Base-by-base conservation (phyloP, 2,329 filamentous ascomycete genomes). In the Sclerotinia glacialis region DNA sequence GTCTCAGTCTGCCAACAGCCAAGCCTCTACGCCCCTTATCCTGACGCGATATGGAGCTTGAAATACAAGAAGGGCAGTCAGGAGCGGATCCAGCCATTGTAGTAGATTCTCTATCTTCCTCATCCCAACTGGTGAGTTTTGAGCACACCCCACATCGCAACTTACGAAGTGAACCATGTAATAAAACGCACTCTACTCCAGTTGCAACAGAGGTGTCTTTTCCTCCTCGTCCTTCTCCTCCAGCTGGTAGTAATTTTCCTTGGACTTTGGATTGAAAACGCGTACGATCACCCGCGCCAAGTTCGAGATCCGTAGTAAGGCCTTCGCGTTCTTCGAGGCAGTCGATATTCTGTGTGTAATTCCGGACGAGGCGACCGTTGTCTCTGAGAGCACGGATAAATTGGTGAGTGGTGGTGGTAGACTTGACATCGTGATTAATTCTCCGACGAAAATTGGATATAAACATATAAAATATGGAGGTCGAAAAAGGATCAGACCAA, bases 331-430 rank as follows among this genome's bases (percentile, higher is more conserved):
- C 86, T 74, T 92, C 89, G 8, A 92, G 85, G 69, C 87, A 86
- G 71, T 92, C 89, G 70, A 92, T 91, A 70, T 91, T 92, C 71
- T 92, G 89, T 0, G 89, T 91, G 72, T 92, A 92, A 72, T 88
- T 90, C 49, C 89, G 81, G 42, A 90, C 86, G 6, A 92, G 80
- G 69, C 89, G 88, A 4, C 88, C 86, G 5, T 85, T 82, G 73
- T 91, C 87, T 54, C 87, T 83, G 6, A 92, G 80, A 44, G 86
- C 84, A 53, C 85, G 83, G 71, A 92, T 88, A 74, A 92, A 91
- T 65, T 83, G 84, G 77, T 92, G 89, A 1, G 86, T 89, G 23
- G 80, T 80, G 1, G 88, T 90, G 0, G 88, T 88, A 63, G 83
- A 78, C 40, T 74, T 76, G 12, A 89, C 86, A n/a, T 84, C 82